Evolutionary conservation across 2,329 filamentous ascomycete species (phyloP), one percentile per base, ranked within the genome.

Genomic region (Ophiocordyceps camponoti-floridani): DNA sequence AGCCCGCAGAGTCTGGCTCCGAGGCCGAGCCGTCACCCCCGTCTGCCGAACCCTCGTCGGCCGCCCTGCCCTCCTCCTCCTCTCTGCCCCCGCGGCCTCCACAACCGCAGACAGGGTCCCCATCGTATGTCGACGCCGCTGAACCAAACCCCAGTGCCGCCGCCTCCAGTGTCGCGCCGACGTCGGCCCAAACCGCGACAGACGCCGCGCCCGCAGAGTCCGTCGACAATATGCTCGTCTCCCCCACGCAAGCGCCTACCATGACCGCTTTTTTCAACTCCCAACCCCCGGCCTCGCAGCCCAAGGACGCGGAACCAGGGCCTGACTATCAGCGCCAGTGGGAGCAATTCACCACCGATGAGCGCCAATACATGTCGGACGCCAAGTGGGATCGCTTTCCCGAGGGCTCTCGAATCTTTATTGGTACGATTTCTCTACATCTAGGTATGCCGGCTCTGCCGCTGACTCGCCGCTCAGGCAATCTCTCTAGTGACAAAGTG

Each of bases 401-500:
- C 0, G 70, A 78, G 44, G 81, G 80, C 4, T 87, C 83, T 16
- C 72, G 84, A 48, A 70, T 91, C 44, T 89, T 89, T 56, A 84
- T 91, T 58, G 84, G 84, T 85, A 70, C 49, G 47, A 12, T 8
- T 11, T 12, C 9, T 11, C 18, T 26, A 11, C 13, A 18, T 26
- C 18, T 23, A 11, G 6, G 4, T 13, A 18, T 41, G 18, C 38
- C 11, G 18, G n/a, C 27, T 19, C 6, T 13, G n/a, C 27, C 27
- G 26, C 41, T 42, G 16, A 42, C 14, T 19, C n/a, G 12, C 65
- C 46, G 4, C 19, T 8, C 56, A 85, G 87, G 88, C 45, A 98
- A 96, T 58, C 71, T 98, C 11, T 88, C 87, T 2, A 89, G 84
- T 44, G 89, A 96, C 59, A 81, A 88, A 57, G 88, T 94, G 13